These are phyloP conservation scores for Emericellopsis cladophorae DNA, from an alignment of 2,329 filamentous ascomycete species.

Conservation along the genomic window DNA sequence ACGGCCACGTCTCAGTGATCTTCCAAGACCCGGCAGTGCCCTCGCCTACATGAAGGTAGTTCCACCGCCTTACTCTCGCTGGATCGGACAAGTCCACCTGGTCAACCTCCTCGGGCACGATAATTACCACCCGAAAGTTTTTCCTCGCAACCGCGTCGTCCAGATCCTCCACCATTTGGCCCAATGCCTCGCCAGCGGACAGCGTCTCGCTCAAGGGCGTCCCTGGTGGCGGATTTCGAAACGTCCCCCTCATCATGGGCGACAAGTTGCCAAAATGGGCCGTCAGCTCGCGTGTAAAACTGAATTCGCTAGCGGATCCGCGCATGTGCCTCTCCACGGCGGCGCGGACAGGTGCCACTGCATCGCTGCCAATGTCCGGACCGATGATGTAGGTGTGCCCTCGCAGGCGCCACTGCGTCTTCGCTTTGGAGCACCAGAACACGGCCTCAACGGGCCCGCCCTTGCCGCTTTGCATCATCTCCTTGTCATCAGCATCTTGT, in stretches of 20 bases:
- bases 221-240: slow-evolving; percentile 61
- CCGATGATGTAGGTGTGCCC: slow-evolving; percentile 68
- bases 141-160: slow-evolving; percentile 56
- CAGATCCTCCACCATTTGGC: slow-evolving; percentile 57
- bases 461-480: slow-evolving; percentile 32
- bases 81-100: slow-evolving; percentile 58
- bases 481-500: slow-evolving; percentile 4
- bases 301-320: slow-evolving; percentile 39
- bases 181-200: slow-evolving; percentile 26
- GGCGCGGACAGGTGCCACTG: slow-evolving; percentile 37
- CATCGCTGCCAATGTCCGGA: slow-evolving; percentile 43
- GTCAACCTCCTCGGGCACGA: slow-evolving; percentile 69
- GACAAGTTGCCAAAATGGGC: slow-evolving; percentile 83
- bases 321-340: slow-evolving; percentile 53
- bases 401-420: slow-evolving; percentile 75
- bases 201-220: slow-evolving; percentile 39
- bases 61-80: slow-evolving; percentile 47
- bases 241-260: slow-evolving; percentile 66
- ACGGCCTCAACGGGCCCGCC: slow-evolving; percentile 69
- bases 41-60: slow-evolving; percentile 46
- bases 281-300: slow-evolving; percentile 67
- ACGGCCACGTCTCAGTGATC: slow-evolving; percentile 59
- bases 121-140: slow-evolving; percentile 76
- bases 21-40: slow-evolving; percentile 45
- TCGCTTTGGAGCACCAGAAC: slow-evolving; percentile 62